Base-by-base conservation (phyloP, 805 yeast species). In the Cyberlindnera suaveolens region DNA sequence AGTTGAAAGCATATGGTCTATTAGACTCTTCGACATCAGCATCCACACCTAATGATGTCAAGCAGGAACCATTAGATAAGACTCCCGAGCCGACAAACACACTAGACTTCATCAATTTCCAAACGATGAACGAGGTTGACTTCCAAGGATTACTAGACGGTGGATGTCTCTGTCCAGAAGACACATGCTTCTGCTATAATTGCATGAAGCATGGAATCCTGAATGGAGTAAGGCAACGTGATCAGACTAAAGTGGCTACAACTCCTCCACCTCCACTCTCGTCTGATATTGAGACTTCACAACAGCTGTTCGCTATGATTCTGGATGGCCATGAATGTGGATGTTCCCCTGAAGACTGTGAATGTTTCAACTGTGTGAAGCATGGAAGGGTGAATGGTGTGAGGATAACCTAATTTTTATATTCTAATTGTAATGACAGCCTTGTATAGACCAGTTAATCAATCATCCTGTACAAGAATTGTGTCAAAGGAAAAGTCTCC, bases 181-280 rank as follows among this genome's bases (percentile, higher is more conserved):
- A 38, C 10, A 40, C 39, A 4, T 54, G 58, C 27, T 20, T 19
- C 1, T 54, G 58, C 18, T 54, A 37, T 20, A 52, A 53, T 31
- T 57, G 62, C 34, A n/a, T 40, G 5, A 42, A 48, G 14, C 62
- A 57, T 42, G 54, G 54, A 3, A 57, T 57, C 16, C 18, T 44
- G 1, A 50, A 54, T 16, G 62, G 62, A 5, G 41, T 57, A 19
- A 17, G 40, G 17, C 40, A 31, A 17, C 20, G 35, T 30, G 40
- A 37, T 18, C 16, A 26, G 7, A 9, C 20, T 4, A 23, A 15
- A 36, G 38, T 36, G 9, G 9, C 38, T 4, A n/a, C 16, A 18
- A 26, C 31, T n/a, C 38, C 38, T 15, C 14, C 30, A n/a, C 16
- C 16, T 11, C 15, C 15, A 10, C 36, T 18, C 15, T n/a, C 15